Evolutionary conservation across 192 early-diverging fungal genomes (phyloP), one percentile per base, ranked within the genome.

Genomic region (Phycomyces blakesleeanus): DNA sequence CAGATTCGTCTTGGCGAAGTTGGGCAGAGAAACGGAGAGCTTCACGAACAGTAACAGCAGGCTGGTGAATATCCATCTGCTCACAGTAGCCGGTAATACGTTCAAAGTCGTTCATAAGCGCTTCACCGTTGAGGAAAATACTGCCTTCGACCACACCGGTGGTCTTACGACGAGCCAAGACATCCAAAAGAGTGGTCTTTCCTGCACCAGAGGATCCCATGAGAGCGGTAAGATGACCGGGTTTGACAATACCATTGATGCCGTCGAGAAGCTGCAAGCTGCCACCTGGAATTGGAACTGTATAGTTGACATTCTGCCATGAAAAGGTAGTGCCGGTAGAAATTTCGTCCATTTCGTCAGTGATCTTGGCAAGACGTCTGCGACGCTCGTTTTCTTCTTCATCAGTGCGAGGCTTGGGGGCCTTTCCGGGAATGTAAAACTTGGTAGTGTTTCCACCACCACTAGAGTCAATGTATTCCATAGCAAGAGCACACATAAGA

Each of bases 191-290:
- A 15, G 89, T 91, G 0, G 90, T 92, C 71, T 92, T 92, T 58
- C 90, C 96, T 10, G 94, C 91, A 21, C 95, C 95, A 42, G 87
- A 90, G 0, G 93, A 90, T 11, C 95, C 97, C 86, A 97, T 97
- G 34, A 98, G 86, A 7, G 91, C 93, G 52, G 92, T 87, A 54
- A 93, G 77, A 47, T 90, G 84, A 51, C 90, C 91, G 10, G 91
- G 81, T 16, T 76, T 70, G 29, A 91, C 86, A 50, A 82, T 74
- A 47, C 93, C 95, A 2, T 79, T 72, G 78, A 91, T 81, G 44
- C 75, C 64, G 63, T 86, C 73, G 50, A 94, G 76, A n/a, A 94
- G 73, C 62, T 90, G 87, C 52, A 82, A 77, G 47, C 83, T 60
- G 27, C 81, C 81, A 29, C 70, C 78, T 59, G 82, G 84, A 61